Evolutionary conservation across 805 yeast species (phyloP), one percentile per base, ranked within the genome.

Genomic region (Metschnikowia reukaufii): DNA sequence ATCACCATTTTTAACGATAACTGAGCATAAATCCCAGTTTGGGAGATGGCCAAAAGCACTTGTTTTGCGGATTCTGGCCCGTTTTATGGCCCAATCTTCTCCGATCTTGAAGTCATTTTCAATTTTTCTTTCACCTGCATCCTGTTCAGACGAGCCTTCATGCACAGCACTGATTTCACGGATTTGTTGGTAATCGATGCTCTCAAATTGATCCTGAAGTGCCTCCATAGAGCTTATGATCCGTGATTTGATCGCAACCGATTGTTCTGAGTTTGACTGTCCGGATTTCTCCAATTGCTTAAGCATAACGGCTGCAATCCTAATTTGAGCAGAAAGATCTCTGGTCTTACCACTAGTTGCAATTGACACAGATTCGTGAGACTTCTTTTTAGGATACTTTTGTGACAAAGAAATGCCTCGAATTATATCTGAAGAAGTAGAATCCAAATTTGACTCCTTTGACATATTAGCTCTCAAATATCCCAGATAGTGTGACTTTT

Each of bases 1-100:
- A 59, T 87, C 92, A 30, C 99, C 99, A 25, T 96, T 92, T 62
- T 94, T 94, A 10, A 95, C 96, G 62, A 94, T 94, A 2, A 92
- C 97, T 0, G 97, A 91, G 55, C 92, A 89, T 33, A 94, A 65
- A 52, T 94, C 97, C 99, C 99, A 94, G 62, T 89, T 87, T 20
- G 85, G 87, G 27, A 86, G 65, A 61, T 90, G 94, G 0, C 99
- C 99, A 60, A 74, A 90, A 7, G 82, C 79, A 42, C 96, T 87
- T 13, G 86, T 76, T 42, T 78, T 79, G 47, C 96, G 76, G 36
- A 94, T 91, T 53, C 98, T 73, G 48, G 80, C 84, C 59, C 83
- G 86, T 59, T 92, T 90, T 0, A 86, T 70, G 35, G 74, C 73
- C 99, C 99, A 94, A 63, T 91, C 98, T 66, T 94, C 99, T 18